Evolutionary conservation across 805 yeast species (phyloP).

Genomic region (Zygoascus ofunaensis): DNA sequence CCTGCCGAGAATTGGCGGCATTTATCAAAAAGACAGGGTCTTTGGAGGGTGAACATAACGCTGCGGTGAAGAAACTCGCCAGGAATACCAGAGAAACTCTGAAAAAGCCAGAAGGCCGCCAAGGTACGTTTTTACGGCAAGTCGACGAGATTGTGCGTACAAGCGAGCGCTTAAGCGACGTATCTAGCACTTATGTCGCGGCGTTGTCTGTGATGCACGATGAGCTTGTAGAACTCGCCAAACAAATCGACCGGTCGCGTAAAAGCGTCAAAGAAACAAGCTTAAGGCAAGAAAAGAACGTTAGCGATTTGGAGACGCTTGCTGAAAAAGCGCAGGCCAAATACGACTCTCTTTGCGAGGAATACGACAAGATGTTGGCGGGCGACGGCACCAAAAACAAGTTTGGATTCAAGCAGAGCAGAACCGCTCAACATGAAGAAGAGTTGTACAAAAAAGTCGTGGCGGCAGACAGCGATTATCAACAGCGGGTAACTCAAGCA

Average conservation of each 20-base stretch:
- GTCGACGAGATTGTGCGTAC: slow-evolving; percentile 62
- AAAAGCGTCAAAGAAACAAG: slow-evolving; percentile 77
- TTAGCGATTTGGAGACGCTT: slow-evolving; percentile 64
- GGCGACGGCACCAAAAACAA: slow-evolving; percentile 81
- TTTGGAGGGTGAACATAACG: slow-evolving; percentile 68
- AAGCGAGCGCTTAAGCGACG: slow-evolving; percentile 68
- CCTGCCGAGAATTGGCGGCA: slow-evolving; percentile 78
- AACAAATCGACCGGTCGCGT: slow-evolving; percentile 61
- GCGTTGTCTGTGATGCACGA: slow-evolving; percentile 80
- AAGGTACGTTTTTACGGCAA: slow-evolving; percentile 56
- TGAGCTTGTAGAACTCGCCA: slow-evolving; percentile 63
- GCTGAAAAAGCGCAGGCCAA: slow-evolving; percentile 83
- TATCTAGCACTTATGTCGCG: slow-evolving; percentile 65
- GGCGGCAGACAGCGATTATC: slow-evolving; percentile 78
- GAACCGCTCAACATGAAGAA: slow-evolving; percentile 80
- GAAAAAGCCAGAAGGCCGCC: slow-evolving; percentile 42
- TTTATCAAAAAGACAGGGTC: slow-evolving; percentile 70
- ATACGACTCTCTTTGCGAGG: slow-evolving; percentile 74
- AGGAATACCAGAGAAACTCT: slow-evolving; percentile 43
- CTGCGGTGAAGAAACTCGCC: slow-evolving; percentile 64
- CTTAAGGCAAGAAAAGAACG: slow-evolving; percentile 72
- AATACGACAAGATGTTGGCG: slow-evolving; percentile 69
- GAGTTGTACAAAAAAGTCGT: slow-evolving; percentile 74
- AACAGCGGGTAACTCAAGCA: slow-evolving; percentile 62
- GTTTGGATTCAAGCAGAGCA: slow-evolving; percentile 67